Evolutionary conservation across 1,284 basidiomycete species (phyloP).

Genomic region (Ceratobasidium sp.): DNA sequence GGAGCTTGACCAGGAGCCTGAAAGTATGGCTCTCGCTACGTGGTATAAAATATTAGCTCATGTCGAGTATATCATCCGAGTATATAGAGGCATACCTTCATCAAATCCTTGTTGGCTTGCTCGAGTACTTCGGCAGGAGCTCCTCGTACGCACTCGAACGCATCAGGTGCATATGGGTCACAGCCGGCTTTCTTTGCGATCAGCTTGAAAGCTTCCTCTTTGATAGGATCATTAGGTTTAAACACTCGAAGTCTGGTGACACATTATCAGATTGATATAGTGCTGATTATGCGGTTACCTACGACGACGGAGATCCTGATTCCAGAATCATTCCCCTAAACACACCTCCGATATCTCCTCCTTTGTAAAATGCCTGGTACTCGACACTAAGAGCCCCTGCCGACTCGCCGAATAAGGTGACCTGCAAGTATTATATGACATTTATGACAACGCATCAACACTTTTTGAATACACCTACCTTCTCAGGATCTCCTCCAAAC

Average conservation of each 20-base stretch:
- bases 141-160: slow-evolving; percentile 1
- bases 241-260: not conserved
- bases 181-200: slow-evolving; percentile 3
- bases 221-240: not conserved
- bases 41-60: not conserved
- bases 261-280: too few relatives aligned
- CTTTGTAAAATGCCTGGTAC: slow-evolving; percentile 43
- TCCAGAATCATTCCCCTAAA: slow-evolving; percentile 41
- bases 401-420: slow-evolving; percentile 46
- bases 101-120: not conserved
- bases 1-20: not conserved
- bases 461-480: too few relatives aligned
- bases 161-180: not conserved
- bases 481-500: slow-evolving; percentile 56
- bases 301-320: slow-evolving; percentile 38
- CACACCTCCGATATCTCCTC: slow-evolving; percentile 21
- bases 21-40: not conserved
- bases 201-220: not conserved
- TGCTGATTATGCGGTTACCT: not conserved
- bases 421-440: too few relatives aligned
- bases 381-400: slow-evolving; percentile 46
- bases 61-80: not conserved
- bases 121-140: not conserved
- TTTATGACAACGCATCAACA: too few relatives aligned
- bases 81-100: not conserved